Evolutionary conservation across 306 rosid species (phyloP).

Genomic region (Dalbergia oliveri): DNA sequence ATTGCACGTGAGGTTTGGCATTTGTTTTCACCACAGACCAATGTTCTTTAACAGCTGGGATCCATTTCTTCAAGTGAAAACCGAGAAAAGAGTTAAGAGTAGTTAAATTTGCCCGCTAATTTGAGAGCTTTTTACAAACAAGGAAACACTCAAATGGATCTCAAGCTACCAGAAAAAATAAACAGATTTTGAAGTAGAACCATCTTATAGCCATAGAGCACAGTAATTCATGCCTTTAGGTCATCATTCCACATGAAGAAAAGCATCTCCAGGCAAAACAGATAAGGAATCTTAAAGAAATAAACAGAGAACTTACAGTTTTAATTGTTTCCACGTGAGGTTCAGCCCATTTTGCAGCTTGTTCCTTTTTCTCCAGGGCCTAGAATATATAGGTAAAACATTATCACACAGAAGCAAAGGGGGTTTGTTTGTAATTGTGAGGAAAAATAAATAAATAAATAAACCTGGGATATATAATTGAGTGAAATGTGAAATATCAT

Average conservation of each 20-base stretch:
- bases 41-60: constrained; percentile 71
- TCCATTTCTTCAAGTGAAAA: constrained; percentile 72
- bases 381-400: constrained; percentile 49
- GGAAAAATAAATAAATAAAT: constrained; percentile 4
- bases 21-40: constrained; percentile 68
- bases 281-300: constrained; percentile 35
- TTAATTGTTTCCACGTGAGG: constrained; percentile 80
- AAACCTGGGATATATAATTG: constrained; percentile 27
- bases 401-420: constrained; percentile 27
- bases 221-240: constrained; percentile 7
- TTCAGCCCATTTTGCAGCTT: constrained; percentile 90
- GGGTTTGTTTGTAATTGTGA: constrained; percentile 21
- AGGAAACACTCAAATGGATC: constrained; percentile 33
- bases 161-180: constrained; percentile 36
- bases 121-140: constrained; percentile 30
- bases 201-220: constrained; percentile 28
- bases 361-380: constrained; percentile 78
- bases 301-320: constrained; percentile 67
- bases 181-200: constrained; percentile 29
- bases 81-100: constrained; percentile 40
- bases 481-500: constrained; percentile 7
- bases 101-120: constrained; percentile 6
- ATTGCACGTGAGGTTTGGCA: constrained; percentile 76
- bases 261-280: constrained; percentile 35
- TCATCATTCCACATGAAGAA: constrained; percentile 18